These are phyloP conservation scores for Strobilomyces dryophilus DNA, from an alignment of 768 basidiomycete genomes.

Conservation along the genomic window DNA sequence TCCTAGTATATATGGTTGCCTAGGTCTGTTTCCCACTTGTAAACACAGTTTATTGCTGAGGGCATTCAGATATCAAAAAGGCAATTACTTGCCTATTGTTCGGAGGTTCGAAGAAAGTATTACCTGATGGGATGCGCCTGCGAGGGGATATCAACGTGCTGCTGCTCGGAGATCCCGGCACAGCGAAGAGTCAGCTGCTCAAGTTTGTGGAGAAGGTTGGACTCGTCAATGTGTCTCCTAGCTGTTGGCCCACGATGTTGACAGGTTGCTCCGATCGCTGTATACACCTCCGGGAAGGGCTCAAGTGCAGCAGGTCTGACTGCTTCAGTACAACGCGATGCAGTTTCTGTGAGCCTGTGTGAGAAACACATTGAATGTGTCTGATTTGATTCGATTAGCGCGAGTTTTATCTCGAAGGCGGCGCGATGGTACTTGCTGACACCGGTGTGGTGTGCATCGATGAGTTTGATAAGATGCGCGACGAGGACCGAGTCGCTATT, in stretches of 20 bases:
- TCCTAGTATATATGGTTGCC: slow-evolving; percentile 94
- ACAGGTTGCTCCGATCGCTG: slow-evolving; percentile 94
- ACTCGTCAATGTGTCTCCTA: background rate
- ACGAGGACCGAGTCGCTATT: slow-evolving; percentile 97
- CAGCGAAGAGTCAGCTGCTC: slow-evolving; percentile 94
- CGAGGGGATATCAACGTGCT: slow-evolving; percentile 98
- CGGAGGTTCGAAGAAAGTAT: slow-evolving; percentile 93
- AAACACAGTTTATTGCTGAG: slow-evolving; percentile 6
- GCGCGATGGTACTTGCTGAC: slow-evolving; percentile 98
- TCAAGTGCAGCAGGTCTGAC: slow-evolving; percentile 98
- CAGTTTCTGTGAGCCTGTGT: slow-evolving; percentile 65
- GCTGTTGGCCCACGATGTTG: slow-evolving; percentile 1
- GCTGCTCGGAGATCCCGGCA: slow-evolving; percentile 95
- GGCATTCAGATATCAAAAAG: slow-evolving; percentile 88
- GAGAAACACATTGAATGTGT: background rate
- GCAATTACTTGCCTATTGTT: slow-evolving; percentile 95
- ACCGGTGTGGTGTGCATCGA: slow-evolving; percentile 99
- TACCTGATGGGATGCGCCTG: slow-evolving; percentile 96
- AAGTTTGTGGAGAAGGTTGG: slow-evolving; percentile 95
- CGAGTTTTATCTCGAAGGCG: slow-evolving; percentile 98
- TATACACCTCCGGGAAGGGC: slow-evolving; percentile 98
- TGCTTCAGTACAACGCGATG: slow-evolving; percentile 93
- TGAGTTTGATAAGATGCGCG: slow-evolving; percentile 99
- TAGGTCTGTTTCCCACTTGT: slow-evolving; percentile 49
- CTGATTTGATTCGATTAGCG: slow-evolving; percentile 47